A percentile compares a stretch with the other conserved stretches of the same genome.
phyloP scores from a whole-genome alignment of 257 asterid genomes.

The Salvia splendens region DNA sequence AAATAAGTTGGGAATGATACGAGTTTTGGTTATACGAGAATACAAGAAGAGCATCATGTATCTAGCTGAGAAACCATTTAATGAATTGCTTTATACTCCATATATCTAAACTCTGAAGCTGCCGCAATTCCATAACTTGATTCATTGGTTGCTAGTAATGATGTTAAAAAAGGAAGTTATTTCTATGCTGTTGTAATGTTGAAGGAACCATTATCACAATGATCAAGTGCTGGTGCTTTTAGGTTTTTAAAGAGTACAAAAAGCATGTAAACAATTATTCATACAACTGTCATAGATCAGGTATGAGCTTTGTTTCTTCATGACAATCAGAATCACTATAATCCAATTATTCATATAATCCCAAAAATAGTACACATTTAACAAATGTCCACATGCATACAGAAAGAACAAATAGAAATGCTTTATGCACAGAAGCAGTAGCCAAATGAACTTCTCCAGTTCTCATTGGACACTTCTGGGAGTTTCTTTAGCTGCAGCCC shows the following conservation, averaged over 20 bases:
- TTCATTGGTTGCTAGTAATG: background rate
- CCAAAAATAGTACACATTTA: background rate
- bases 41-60: conserved; percentile 13
- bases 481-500: conserved; percentile 29
- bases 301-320: conserved; percentile 16
- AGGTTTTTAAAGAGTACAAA: background rate
- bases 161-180: background rate
- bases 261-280: background rate
- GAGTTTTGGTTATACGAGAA: background rate
- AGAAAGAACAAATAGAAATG: conserved; percentile 12
- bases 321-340: background rate
- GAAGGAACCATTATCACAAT: background rate
- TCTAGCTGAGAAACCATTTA: conserved; percentile 15
- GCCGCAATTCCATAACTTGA: conserved; percentile 8
- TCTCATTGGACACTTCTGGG: conserved; percentile 17
- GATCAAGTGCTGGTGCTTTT: conserved; percentile 15
- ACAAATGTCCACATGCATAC: conserved; percentile 8
- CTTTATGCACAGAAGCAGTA: conserved; percentile 31
- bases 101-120: background rate
- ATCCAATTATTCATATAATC: conserved; percentile 16
- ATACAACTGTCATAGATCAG: conserved; percentile 5
- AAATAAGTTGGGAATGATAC: background rate
- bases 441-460: conserved; percentile 16
- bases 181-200: background rate
- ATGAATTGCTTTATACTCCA: background rate